These are phyloP conservation scores for Aspergillus pseudotamarii DNA, from an alignment of 2,329 filamentous ascomycete species.

Conservation along the genomic window DNA sequence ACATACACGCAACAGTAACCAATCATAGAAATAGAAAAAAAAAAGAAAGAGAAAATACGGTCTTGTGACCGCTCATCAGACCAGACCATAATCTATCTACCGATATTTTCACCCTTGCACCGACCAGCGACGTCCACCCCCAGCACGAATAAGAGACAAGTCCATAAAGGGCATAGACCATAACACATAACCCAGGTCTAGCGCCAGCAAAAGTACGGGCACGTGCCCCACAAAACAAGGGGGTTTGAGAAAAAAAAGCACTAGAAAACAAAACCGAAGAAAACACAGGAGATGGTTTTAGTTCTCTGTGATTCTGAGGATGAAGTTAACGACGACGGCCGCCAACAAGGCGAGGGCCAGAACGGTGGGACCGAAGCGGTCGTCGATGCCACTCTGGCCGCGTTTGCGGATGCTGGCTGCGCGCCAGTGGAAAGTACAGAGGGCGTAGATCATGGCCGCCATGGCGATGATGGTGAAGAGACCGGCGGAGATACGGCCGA, in stretches of 20 bases:
- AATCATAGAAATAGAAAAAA: background rate
- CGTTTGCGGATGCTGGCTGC: slow-evolving; percentile 88
- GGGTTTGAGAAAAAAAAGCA: background rate
- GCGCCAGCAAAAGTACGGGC: background rate
- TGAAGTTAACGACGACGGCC: slow-evolving; percentile 95
- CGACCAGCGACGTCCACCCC: background rate
- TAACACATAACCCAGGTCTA: background rate
- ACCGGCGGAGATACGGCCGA: slow-evolving; percentile 90
- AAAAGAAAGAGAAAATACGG: background rate
- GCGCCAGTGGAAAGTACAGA: slow-evolving; percentile 96
- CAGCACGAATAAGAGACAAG: background rate
- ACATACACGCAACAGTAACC: background rate
- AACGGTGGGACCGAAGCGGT: slow-evolving; percentile 90
- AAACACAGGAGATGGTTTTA: background rate
- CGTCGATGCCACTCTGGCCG: slow-evolving; percentile 94
- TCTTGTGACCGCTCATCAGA: background rate
- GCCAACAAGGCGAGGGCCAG: slow-evolving; percentile 82
- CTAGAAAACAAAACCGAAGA: background rate
- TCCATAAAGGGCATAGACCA: background rate
- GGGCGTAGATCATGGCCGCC: slow-evolving; percentile 91
- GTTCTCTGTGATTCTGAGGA: slow-evolving; percentile 61
- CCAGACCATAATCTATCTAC: background rate
- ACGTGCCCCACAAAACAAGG: background rate
- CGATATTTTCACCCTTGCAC: background rate
- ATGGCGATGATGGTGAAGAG: slow-evolving; percentile 94